Conservation (phyloP, 495 filamentous ascomycete species). For the Penicillium nucicola region DNA sequence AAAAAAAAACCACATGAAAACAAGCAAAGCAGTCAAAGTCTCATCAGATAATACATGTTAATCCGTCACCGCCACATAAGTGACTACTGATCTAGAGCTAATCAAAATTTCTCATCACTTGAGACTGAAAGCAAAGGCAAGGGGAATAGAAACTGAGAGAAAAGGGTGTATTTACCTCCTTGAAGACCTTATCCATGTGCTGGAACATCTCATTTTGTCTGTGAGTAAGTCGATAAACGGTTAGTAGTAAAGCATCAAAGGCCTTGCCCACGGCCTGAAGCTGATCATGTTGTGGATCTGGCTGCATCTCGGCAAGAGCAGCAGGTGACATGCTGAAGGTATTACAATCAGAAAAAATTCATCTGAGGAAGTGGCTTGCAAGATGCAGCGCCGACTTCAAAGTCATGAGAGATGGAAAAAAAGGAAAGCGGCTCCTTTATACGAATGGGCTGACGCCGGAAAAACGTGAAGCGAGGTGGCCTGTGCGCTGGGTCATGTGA, state of each 20-base stretch:
- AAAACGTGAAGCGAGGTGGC: conserved; percentile 43
- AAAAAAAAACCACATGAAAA: conserved; percentile 7
- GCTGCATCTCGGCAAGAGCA: conserved; percentile 28
- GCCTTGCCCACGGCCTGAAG: conserved; percentile 42
- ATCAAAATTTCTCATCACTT: conserved; percentile 51
- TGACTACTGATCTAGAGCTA: conserved; percentile 61
- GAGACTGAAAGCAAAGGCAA: conserved; percentile 25
- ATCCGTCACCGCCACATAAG: conserved; percentile 48
- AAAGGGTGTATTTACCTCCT: conserved; percentile 41
- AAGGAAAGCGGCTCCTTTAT: conserved; percentile 20
- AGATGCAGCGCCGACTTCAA: conserved; percentile 9
- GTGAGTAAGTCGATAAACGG: conserved; percentile 42
- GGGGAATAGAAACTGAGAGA: conserved; percentile 5
- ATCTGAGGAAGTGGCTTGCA: conserved; percentile 12
- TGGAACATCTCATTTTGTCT: conserved; percentile 43
- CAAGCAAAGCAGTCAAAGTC: conserved; percentile 16
- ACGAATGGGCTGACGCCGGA: conserved; percentile 13
- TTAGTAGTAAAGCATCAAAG: conserved; percentile 49
- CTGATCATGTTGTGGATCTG: conserved; percentile 32
- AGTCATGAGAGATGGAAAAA: conserved; percentile 9
- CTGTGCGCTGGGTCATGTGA: conserved; percentile 34
- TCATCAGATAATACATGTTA: conserved; percentile 53
- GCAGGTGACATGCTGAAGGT: conserved; percentile 36
- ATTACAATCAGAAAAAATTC: conserved; percentile 23
- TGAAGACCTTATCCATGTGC: conserved; percentile 38